Conservation (phyloP, 1,284 basidiomycete genomes). For the Moesziomyces parantarcticus region DNA sequence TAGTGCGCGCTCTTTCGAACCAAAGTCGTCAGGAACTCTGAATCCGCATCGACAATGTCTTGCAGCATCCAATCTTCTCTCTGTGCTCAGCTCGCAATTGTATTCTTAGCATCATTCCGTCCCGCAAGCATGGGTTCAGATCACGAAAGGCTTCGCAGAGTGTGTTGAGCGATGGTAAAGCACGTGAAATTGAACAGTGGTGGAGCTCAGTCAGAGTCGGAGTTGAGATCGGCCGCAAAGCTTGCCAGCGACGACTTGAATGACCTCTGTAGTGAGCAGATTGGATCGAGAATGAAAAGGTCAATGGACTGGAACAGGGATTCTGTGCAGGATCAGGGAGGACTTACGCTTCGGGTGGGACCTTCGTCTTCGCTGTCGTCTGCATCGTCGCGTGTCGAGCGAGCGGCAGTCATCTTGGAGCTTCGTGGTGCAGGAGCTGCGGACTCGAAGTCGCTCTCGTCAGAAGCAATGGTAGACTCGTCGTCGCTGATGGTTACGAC, state of each 20-base stretch:
- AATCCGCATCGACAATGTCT: not conserved
- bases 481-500: conserved; percentile 2
- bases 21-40: not conserved
- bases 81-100: not conserved
- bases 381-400: conserved; percentile 4
- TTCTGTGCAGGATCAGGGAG: not conserved
- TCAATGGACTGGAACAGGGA: not conserved
- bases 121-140: not conserved
- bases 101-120: not conserved
- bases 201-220: conserved; percentile 29
- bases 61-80: not conserved
- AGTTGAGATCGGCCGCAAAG: conserved; percentile 47
- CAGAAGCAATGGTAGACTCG: not conserved
- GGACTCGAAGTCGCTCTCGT: conserved; percentile 21
- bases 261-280: conserved; percentile 10
- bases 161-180: no score
- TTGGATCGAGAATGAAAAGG: not conserved
- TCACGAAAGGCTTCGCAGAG: no score
- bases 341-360: conserved; percentile 21
- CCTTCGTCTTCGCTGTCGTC: conserved; percentile 35
- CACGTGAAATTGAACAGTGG: not conserved
- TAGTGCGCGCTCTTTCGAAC: conserved; percentile 2
- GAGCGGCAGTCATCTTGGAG: not conserved
- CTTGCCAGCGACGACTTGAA: conserved; percentile 47
- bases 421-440: not conserved